A percentile compares a stretch with the other conserved stretches of the same genome.
Evolutionary conservation across 768 basidiomycete genomes (phyloP).

Genomic region (Leccinum variicolor): DNA sequence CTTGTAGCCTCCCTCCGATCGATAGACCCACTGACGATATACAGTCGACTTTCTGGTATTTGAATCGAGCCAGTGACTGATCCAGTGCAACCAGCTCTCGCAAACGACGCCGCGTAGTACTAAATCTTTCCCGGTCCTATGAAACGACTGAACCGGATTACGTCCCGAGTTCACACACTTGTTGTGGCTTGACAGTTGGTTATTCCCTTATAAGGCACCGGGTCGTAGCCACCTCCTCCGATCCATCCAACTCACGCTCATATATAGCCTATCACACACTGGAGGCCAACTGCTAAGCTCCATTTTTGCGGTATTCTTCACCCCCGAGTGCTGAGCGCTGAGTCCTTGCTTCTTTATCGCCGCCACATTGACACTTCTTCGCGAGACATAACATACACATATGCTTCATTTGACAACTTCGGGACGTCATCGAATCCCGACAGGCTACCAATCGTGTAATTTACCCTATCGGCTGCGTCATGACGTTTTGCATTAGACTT

Average conservation of each 20-base stretch:
- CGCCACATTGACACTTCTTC: neutral
- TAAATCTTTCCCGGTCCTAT: neutral
- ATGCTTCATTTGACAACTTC: neutral
- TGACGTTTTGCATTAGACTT: neutral
- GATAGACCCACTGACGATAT: neutral
- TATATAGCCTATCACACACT: neutral
- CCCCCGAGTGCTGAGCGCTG: neutral
- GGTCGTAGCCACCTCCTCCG: no score
- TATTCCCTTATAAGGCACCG: neutral
- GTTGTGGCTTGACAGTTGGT: neutral
- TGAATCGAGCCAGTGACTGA: neutral
- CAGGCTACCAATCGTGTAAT: neutral
- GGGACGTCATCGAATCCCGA: neutral
- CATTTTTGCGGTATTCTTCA: neutral
- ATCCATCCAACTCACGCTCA: neutral
- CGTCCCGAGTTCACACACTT: neutral
- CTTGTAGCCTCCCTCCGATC: neutral
- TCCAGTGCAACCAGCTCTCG: neutral
- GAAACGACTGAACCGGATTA: neutral
- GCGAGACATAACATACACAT: neutral
- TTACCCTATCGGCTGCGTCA: neutral
- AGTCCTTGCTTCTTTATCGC: neutral
- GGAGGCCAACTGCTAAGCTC: neutral
- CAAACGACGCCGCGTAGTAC: neutral
- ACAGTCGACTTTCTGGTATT: neutral